Evolutionary conservation across 768 basidiomycete species (phyloP).

Genomic region (Strobilomyces echinocephalus): DNA sequence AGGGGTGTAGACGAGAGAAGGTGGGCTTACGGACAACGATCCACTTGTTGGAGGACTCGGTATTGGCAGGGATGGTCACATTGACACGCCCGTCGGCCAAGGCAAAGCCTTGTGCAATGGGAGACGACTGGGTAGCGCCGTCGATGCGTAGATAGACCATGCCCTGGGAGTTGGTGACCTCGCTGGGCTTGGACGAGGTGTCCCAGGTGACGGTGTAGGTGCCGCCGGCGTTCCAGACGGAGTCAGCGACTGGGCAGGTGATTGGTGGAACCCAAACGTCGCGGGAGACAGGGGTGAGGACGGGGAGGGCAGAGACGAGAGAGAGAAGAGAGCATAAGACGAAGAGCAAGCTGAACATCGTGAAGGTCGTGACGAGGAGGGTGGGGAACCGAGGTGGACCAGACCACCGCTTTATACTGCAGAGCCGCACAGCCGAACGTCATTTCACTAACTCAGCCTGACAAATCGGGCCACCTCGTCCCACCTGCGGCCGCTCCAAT

Average conservation of each 20-base stretch:
- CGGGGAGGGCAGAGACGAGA: slow-evolving; percentile 30
- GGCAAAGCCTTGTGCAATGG: slow-evolving; percentile 37
- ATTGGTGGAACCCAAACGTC: slow-evolving; percentile 49
- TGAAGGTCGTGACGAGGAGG: slow-evolving; percentile 17
- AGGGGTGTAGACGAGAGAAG: background rate
- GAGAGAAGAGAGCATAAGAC: slow-evolving; percentile 20
- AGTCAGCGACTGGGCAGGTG: slow-evolving; percentile 30
- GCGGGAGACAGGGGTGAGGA: slow-evolving; percentile 20
- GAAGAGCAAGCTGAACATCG: slow-evolving; percentile 15
- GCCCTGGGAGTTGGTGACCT: slow-evolving; percentile 48
- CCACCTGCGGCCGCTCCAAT: background rate
- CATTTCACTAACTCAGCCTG: background rate
- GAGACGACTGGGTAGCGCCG: slow-evolving; percentile 25
- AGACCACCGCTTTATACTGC: slow-evolving; percentile 12
- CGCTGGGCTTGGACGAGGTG: slow-evolving; percentile 34
- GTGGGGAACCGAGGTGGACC: background rate
- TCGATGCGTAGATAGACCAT: slow-evolving; percentile 39
- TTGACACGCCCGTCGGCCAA: slow-evolving; percentile 33
- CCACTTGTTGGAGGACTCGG: slow-evolving; percentile 37
- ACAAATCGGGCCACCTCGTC: slow-evolving; percentile 1
- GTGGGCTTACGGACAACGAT: slow-evolving; percentile 40
- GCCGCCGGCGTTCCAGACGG: slow-evolving; percentile 40
- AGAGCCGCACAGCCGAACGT: slow-evolving; percentile 1
- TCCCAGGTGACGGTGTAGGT: slow-evolving; percentile 46
- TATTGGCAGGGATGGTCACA: slow-evolving; percentile 38